Base-by-base conservation (phyloP, 495 filamentous ascomycete species). In the Penicillium taxi region DNA sequence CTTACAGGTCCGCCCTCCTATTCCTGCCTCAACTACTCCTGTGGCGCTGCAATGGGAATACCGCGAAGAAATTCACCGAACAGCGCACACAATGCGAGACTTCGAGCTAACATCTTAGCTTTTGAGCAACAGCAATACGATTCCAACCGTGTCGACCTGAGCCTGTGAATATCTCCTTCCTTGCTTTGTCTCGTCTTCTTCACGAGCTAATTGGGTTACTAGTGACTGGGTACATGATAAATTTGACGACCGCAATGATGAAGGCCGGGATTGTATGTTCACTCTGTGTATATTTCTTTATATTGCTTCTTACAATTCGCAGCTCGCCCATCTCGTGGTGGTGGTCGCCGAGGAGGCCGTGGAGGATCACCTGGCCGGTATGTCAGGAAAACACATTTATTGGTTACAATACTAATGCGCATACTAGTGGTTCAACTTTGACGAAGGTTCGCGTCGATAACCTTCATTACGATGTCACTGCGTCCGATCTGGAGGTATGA, bases 191-290 rank as follows among this genome's bases (percentile, higher is more conserved):
- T 45, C 21, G 48, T 12, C 16, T 14, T 14, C 13, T 27, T 18
- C 26, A n/a, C n/a, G n/a, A n/a, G 34, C 43, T 62, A 35, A 53
- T 26, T 9, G 36, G 12, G 22, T 37, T 45, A 37, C 25, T 45
- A 93, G 84, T 42, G 86, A 94, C 56, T 93, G 87, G 87, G 82
- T 90, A 44, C 86, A 94, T 54, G 86, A 94, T 63, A 82, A 78
- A 53, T 94, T 75, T 49, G 83, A 89, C 52, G 84, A 85, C n/a
- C n/a, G n/a, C n/a, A n/a, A n/a, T n/a, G n/a, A n/a, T n/a, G n/a
- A n/a, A 47, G 70, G 70, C 52, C 52, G 63, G 52, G 61, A 73
- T 32, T 39, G 66, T 69, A 46, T 35, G 67, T 63, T 42, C n/a
- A n/a, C 8, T 17, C 28, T 49, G 36, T 27, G 45, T 32, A 33